Evolutionary conservation across 768 basidiomycete genomes (phyloP).

Genomic region (Boletus sensibilis): DNA sequence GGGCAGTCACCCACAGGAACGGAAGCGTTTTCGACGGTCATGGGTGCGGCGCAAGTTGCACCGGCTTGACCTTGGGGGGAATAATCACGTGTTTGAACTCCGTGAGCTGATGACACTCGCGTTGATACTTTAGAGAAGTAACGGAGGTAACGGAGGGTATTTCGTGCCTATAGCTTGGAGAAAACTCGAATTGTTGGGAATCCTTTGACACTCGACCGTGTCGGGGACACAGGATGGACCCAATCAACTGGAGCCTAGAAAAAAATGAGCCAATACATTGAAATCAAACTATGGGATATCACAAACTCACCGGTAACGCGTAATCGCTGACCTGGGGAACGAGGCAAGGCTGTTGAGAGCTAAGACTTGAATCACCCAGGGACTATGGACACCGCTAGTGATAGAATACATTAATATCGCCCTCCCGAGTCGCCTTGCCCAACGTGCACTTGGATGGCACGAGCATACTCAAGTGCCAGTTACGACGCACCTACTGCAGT

Average conservation of each 20-base stretch:
- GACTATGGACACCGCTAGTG: not conserved
- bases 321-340: not conserved
- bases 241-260: not conserved
- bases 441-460: not conserved
- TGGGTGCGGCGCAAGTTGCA: not conserved
- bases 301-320: not conserved
- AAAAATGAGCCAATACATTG: not conserved
- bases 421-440: not conserved
- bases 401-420: not conserved
- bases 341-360: not conserved
- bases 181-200: not conserved
- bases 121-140: not conserved
- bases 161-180: not conserved
- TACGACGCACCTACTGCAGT: not conserved
- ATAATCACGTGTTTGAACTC: not conserved
- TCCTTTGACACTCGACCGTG: not conserved
- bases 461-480: not conserved
- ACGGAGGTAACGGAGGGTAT: not conserved
- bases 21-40: not conserved
- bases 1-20: slow-evolving; percentile 1
- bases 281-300: not conserved
- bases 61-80: not conserved
- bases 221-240: not conserved
- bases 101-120: not conserved
- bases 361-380: not conserved